phyloP scores from a whole-genome alignment of 2,329 filamentous ascomycete species.

The Fusarium decemcellulare region DNA sequence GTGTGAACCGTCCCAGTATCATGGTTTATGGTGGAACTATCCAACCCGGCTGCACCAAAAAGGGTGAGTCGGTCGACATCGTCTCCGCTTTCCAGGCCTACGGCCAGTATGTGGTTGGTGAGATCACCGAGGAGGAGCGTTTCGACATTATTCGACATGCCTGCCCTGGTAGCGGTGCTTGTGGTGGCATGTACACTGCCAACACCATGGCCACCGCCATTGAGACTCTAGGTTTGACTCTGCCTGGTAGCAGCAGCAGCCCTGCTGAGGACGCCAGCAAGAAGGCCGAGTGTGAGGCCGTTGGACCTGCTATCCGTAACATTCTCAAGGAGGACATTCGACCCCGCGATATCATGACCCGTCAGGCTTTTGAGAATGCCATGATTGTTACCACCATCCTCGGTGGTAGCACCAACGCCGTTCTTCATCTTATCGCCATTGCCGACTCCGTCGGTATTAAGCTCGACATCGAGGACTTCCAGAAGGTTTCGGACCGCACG shows the following conservation, averaged over 20 bases:
- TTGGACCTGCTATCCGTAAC: slow-evolving; percentile 81
- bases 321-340: slow-evolving; percentile 83
- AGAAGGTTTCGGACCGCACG: slow-evolving; percentile 82
- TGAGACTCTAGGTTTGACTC: slow-evolving; percentile 89
- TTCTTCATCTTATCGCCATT: slow-evolving; percentile 87
- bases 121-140: slow-evolving; percentile 91
- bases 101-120: slow-evolving; percentile 91
- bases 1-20: slow-evolving; percentile 92
- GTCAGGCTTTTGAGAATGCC: slow-evolving; percentile 86
- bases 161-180: slow-evolving; percentile 77
- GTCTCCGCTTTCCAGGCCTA: slow-evolving; percentile 99
- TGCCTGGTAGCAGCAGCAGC: slow-evolving; percentile 86
- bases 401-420: slow-evolving; percentile 88
- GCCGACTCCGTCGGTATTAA: slow-evolving; percentile 86
- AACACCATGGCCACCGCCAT: slow-evolving; percentile 95
- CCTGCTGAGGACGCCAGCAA: slow-evolving; percentile 83
- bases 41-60: slow-evolving; percentile 86
- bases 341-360: slow-evolving; percentile 83
- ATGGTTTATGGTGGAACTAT: slow-evolving; percentile 99
- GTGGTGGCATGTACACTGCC: slow-evolving; percentile 92
- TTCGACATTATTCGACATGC: slow-evolving; percentile 96
- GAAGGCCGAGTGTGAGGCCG: slow-evolving; percentile 77
- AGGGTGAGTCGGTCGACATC: slow-evolving; percentile 87
- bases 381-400: slow-evolving; percentile 88
- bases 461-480: slow-evolving; percentile 89